Evolutionary conservation across 164 flowering plant genomes (phyloP).

Genomic region (Sextonia rubra): DNA sequence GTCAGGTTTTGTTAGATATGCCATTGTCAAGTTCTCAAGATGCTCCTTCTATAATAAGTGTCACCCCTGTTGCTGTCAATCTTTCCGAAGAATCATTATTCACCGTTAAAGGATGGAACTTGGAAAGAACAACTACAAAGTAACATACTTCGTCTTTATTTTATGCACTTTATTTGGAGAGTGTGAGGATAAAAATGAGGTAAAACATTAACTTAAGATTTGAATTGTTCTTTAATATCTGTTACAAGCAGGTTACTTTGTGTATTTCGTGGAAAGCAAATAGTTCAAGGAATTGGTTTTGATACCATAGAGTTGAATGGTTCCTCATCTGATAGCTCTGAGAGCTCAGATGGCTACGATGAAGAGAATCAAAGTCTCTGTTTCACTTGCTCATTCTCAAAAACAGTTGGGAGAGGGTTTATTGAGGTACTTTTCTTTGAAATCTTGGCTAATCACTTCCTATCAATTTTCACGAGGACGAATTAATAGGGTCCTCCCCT

Average conservation of each 20-base stretch:
- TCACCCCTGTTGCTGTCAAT: constrained; percentile 63
- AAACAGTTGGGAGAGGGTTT: constrained; percentile 64
- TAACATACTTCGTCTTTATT: background rate
- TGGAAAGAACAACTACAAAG: background rate
- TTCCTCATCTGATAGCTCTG: constrained; percentile 21
- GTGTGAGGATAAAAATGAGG: background rate
- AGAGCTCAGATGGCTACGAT: constrained; percentile 21
- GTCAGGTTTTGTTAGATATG: constrained; percentile 11
- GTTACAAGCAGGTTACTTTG: constrained; percentile 52
- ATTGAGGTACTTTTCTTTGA: constrained; percentile 47
- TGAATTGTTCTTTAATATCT: background rate
- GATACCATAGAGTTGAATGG: background rate
- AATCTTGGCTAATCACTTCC: background rate
- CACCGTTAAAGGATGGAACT: constrained; percentile 39
- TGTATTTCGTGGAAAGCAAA: constrained; percentile 56
- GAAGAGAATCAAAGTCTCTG: constrained; percentile 41
- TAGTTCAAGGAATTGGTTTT: constrained; percentile 42
- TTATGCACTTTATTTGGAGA: background rate
- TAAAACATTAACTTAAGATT: background rate
- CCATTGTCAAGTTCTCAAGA: constrained; percentile 2
- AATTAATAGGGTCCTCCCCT: background rate
- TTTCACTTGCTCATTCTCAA: constrained; percentile 47
- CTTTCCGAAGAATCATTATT: constrained; percentile 37
- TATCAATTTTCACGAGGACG: background rate
- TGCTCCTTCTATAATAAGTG: constrained; percentile 32